These are phyloP conservation scores for Dactylorhiza incarnata DNA, from an alignment of 106 monocot species.

Conservation along the genomic window DNA sequence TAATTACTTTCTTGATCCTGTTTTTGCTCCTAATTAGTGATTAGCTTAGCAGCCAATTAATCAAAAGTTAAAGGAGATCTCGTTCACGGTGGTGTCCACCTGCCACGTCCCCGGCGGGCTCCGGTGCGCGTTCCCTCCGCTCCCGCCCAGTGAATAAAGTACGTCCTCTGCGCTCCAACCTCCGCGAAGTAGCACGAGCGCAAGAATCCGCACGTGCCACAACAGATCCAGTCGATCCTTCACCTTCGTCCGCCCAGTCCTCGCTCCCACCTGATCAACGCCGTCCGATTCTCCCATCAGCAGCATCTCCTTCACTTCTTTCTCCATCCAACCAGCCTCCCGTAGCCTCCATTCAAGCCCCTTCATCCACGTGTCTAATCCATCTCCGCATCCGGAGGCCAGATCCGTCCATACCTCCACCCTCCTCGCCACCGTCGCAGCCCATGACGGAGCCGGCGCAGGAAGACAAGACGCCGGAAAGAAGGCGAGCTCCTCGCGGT, in stretches of 20 bases:
- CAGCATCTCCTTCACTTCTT: slow-evolving; percentile 41
- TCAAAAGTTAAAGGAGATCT: slow-evolving; percentile 10
- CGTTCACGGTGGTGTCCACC: slow-evolving; percentile 2
- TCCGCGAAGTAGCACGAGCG: slow-evolving; percentile 23
- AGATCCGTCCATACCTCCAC: slow-evolving; percentile 2
- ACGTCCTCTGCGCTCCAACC: slow-evolving; percentile 61
- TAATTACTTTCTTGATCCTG: too few species aligned
- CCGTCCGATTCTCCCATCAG: slow-evolving; percentile 21
- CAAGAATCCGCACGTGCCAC: slow-evolving; percentile 32
- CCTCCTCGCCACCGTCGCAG: background rate
- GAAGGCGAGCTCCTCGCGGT: background rate
- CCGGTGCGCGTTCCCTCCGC: background rate
- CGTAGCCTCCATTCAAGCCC: slow-evolving; percentile 19
- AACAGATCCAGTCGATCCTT: slow-evolving; percentile 20
- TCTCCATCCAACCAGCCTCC: slow-evolving; percentile 49
- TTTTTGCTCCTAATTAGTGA: background rate
- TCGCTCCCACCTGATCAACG: background rate
- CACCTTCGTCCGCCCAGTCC: slow-evolving; percentile 12
- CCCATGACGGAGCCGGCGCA: background rate
- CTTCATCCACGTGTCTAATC: slow-evolving; percentile 15
- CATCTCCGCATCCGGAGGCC: slow-evolving; percentile 2
- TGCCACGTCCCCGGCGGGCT: slow-evolving; percentile 3
- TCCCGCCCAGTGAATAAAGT: slow-evolving; percentile 30
- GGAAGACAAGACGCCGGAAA: background rate
- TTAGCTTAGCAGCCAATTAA: background rate